These are phyloP conservation scores for Neurospora sp. DNA, from an alignment of 495 filamentous ascomycete species.

Conservation along the genomic window DNA sequence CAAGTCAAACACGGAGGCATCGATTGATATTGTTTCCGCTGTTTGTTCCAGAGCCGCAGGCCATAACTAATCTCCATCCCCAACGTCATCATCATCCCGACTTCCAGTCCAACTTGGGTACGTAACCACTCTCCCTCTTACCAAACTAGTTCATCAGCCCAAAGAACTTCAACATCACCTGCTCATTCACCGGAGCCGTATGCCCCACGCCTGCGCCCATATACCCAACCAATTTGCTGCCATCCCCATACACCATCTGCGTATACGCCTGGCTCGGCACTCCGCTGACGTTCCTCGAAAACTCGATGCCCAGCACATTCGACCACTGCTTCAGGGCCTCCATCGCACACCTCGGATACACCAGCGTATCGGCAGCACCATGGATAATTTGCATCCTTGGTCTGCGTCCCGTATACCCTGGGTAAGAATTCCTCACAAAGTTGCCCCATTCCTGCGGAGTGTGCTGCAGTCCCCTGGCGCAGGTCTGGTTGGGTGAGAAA, in stretches of 20 bases:
- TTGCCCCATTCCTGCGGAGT: constrained; percentile 41
- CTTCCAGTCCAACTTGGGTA: background rate
- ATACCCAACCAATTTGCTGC: constrained; percentile 35
- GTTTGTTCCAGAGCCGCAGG: background rate
- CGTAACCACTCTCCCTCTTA: no score
- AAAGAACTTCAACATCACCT: constrained; percentile 28
- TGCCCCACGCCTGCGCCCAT: constrained; percentile 40
- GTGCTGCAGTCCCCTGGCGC: constrained; percentile 38
- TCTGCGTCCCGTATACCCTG: constrained; percentile 41
- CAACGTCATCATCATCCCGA: background rate
- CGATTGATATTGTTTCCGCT: background rate
- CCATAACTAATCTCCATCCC: background rate
- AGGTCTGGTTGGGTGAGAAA: constrained; percentile 37
- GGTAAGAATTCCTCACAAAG: constrained; percentile 40
- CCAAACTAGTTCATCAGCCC: constrained; percentile 23
- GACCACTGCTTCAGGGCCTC: constrained; percentile 52
- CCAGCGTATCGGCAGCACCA: constrained; percentile 39
- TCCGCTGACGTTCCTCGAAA: constrained; percentile 23
- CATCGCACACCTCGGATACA: constrained; percentile 37
- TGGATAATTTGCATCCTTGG: constrained; percentile 49
- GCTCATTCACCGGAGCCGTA: constrained; percentile 31
- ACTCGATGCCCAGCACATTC: constrained; percentile 33
- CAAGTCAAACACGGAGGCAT: no score
- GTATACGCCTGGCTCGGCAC: constrained; percentile 32
- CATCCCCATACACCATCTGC: constrained; percentile 34